phyloP scores from a whole-genome alignment of 192 early-diverging fungal species.

The Rhizophagus sp. region DNA sequence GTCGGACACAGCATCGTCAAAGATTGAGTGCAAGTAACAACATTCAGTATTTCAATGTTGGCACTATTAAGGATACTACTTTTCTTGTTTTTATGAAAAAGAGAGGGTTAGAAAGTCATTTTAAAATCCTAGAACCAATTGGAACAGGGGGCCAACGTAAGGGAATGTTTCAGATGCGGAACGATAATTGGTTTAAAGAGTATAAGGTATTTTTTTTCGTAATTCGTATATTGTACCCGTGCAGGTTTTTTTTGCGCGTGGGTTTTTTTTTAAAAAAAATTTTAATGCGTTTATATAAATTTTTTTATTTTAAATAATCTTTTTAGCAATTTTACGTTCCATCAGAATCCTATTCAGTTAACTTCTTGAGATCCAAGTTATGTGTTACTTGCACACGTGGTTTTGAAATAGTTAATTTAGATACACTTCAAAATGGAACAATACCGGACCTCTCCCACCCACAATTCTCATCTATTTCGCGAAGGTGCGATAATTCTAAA shows the following conservation, averaged over 20 bases:
- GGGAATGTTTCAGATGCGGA: slow-evolving; percentile 1
- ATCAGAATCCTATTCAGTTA: slow-evolving; percentile 83
- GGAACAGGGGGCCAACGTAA: slow-evolving; percentile 32
- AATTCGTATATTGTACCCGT: not conserved
- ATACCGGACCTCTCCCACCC: slow-evolving; percentile 82
- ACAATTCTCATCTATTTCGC: slow-evolving; percentile 70
- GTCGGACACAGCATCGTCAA: slow-evolving; percentile 51
- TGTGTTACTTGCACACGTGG: slow-evolving; percentile 90
- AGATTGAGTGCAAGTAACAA: slow-evolving; percentile 47
- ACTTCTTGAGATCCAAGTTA: slow-evolving; percentile 84
- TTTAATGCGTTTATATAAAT: not conserved
- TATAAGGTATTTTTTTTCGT: slow-evolving; percentile 50
- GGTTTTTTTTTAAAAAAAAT: no score
- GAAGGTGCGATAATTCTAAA: slow-evolving; percentile 66
- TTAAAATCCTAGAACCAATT: slow-evolving; percentile 42
- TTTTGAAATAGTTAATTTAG: slow-evolving; percentile 91
- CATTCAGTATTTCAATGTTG: slow-evolving; percentile 55
- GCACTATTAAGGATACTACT: slow-evolving; percentile 38
- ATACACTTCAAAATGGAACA: slow-evolving; percentile 78
- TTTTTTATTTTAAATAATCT: not conserved
- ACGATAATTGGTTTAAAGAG: slow-evolving; percentile 49
- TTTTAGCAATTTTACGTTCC: slow-evolving; percentile 94
- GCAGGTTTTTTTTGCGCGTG: no score
- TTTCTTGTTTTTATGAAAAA: slow-evolving; percentile 47
- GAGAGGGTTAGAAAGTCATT: slow-evolving; percentile 31